Evolutionary conservation across 164 flowering plant genomes (phyloP).

Genomic region (Protea cynaroides): DNA sequence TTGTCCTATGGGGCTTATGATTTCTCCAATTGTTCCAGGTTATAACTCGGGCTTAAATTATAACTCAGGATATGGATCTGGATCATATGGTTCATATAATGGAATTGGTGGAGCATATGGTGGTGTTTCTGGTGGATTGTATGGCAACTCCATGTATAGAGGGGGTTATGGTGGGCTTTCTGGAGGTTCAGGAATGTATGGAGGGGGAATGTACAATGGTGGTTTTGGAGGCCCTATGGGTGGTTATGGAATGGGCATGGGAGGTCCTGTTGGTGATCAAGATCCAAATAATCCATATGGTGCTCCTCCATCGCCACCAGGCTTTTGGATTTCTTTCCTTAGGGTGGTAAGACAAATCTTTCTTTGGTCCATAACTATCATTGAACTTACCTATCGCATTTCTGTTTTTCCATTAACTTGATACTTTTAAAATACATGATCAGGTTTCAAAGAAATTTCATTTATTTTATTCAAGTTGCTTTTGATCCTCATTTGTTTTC

Average conservation of each 20-base stretch:
- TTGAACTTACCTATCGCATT: neutral
- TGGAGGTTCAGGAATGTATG: conserved; percentile 49
- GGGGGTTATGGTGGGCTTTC: conserved; percentile 35
- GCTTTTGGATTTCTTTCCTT: conserved; percentile 87
- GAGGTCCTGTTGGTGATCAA: conserved; percentile 59
- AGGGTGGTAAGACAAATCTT: conserved; percentile 46
- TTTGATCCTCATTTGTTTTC: no score
- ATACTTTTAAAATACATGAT: no score
- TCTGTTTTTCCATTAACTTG: no score
- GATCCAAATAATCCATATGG: conserved; percentile 94
- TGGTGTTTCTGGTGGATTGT: conserved; percentile 15
- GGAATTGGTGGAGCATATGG: conserved; percentile 51
- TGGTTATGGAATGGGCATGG: conserved; percentile 57
- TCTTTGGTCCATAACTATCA: neutral
- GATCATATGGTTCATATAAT: conserved; percentile 47
- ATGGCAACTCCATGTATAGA: no score
- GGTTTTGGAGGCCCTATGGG: conserved; percentile 64
- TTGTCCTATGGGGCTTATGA: neutral
- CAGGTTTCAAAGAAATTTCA: no score
- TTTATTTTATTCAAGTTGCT: no score
- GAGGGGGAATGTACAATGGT: conserved; percentile 66
- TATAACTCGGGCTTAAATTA: conserved; percentile 47
- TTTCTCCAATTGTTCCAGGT: conserved; percentile 31
- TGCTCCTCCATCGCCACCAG: conserved; percentile 74
- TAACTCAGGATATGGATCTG: conserved; percentile 57